Evolutionary conservation across 208 protist genomes (phyloP).

Genomic region (Trypanosoma vivax): DNA sequence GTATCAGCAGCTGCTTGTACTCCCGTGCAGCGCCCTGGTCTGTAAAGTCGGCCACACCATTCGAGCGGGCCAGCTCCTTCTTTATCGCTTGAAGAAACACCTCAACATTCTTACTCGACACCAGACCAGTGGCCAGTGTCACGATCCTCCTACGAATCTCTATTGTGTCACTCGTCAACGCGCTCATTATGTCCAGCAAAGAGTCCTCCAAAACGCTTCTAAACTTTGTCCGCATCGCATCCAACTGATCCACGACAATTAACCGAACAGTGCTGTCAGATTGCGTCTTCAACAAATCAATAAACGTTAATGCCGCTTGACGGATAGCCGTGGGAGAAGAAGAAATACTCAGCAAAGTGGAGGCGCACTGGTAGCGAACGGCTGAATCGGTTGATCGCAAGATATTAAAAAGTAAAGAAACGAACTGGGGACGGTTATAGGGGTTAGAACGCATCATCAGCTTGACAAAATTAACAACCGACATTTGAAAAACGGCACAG

Average conservation of each 20-base stretch:
- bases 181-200: slow-evolving; percentile 94
- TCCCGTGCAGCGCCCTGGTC: slow-evolving; percentile 34
- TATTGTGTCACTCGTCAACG: slow-evolving; percentile 83
- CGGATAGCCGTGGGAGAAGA: slow-evolving; percentile 93
- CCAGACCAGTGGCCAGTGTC: slow-evolving; percentile 88
- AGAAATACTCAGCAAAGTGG: slow-evolving; percentile 92
- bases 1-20: slow-evolving; percentile 90
- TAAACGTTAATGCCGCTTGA: slow-evolving; percentile 88
- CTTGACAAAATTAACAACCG: slow-evolving; percentile 78
- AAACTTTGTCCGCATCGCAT: slow-evolving; percentile 81
- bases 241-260: slow-evolving; percentile 95
- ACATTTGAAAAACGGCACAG: slow-evolving; percentile 91
- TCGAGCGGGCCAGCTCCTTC: slow-evolving; percentile 87
- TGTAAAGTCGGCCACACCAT: slow-evolving; percentile 29
- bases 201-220: slow-evolving; percentile 89
- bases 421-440: slow-evolving; percentile 90
- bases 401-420: slow-evolving; percentile 93
- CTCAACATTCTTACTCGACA: slow-evolving; percentile 91
- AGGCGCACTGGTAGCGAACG: slow-evolving; percentile 95
- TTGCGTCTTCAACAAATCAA: slow-evolving; percentile 91
- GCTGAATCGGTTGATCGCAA: slow-evolving; percentile 89
- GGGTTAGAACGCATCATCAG: slow-evolving; percentile 81
- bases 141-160: slow-evolving; percentile 94
- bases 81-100: slow-evolving; percentile 91
- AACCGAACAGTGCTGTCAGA: slow-evolving; percentile 98